Conservation (phyloP, 768 basidiomycete genomes). For the Cantharellus cinnabarinus region DNA sequence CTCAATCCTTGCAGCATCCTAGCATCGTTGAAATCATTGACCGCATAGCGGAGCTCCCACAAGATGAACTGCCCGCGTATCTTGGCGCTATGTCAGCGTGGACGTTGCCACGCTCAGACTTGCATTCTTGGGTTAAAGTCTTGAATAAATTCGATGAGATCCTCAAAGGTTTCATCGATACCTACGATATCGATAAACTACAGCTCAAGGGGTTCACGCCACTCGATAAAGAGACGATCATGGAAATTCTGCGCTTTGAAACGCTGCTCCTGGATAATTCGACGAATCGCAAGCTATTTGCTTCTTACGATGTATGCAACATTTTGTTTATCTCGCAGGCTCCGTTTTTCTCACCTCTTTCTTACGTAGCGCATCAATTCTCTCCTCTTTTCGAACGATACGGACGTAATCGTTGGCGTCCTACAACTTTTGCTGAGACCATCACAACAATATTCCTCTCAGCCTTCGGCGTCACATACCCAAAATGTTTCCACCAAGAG, state of each 20-base stretch:
- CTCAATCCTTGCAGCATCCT: conserved; percentile 31
- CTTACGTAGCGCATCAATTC: conserved; percentile 64
- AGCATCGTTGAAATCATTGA: conserved; percentile 65
- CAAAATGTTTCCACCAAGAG: conserved; percentile 67
- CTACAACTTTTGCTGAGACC: conserved; percentile 79
- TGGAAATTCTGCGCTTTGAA: conserved; percentile 75
- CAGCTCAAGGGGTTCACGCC: conserved; percentile 66
- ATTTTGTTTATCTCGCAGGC: conserved; percentile 9
- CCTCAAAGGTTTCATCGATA: conserved; percentile 59
- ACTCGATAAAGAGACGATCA: conserved; percentile 47
- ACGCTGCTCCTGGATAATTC: conserved; percentile 87
- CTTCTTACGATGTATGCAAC: conserved; percentile 80
- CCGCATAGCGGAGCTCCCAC: conserved; percentile 41
- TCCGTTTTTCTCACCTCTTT: conserved; percentile 1
- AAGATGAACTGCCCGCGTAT: conserved; percentile 48
- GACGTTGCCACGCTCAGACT: conserved; percentile 91
- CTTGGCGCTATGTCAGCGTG: conserved; percentile 56
- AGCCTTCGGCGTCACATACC: conserved; percentile 63
- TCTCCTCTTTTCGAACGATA: conserved; percentile 69
- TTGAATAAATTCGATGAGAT: conserved; percentile 89
- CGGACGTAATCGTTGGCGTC: conserved; percentile 68
- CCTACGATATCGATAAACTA: conserved; percentile 70
- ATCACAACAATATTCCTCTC: conserved; percentile 83
- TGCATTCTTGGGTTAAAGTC: conserved; percentile 90
- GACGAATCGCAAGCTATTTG: conserved; percentile 90